Evolutionary conservation across 768 basidiomycete genomes (phyloP), one percentile per base, ranked within the genome.

Genomic region (Gautieria morchelliformis): DNA sequence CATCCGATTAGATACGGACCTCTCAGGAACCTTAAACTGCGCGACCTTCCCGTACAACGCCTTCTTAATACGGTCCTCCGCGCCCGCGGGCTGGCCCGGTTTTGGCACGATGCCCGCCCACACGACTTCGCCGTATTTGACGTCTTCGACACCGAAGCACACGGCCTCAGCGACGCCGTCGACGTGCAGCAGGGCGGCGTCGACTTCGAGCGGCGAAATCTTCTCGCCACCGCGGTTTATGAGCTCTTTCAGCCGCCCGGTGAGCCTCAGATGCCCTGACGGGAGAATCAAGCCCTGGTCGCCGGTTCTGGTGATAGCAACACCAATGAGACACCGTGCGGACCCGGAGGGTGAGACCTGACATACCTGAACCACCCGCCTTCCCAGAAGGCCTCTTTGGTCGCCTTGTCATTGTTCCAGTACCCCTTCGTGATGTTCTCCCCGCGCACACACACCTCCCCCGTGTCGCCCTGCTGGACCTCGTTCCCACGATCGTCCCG

Each of bases 321-420:
- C 20, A 11, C n/a, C 30, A 35, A 33, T 59, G n/a, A 53, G 40
- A 17, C 2, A 8, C 17, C 10, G 27, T 17, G 7, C 52, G 19
- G n/a, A 39, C 6, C 0, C 19, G 11, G n/a, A 33, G 27, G 27
- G 27, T 27, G 5, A 17, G 24, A 24, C 8, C 33, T 19, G 2
- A 6, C 20, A 40, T 32, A 57, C 53, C 72, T 74, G 24, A 92
- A 62, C 89, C 89, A 92, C 19, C 87, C 86, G 46, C 79, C 74
- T 12, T 61, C 62, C 19, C 79, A 63, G 64, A 90, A 91, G 0
- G 87, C 83, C 62, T 81, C 80, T 51, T 71, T 70, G 24, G 80
- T 87, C 0, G 86, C 84, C 59, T 78, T 74, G 51, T 80, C 77
- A 64, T 90, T 85, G 46, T 82, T 79, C 80, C 80, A 84, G 66